Percentiles rank a stretch among this genome's conserved stretches.
These are phyloP conservation scores for Macrophomina tecta DNA, from an alignment of 2,329 filamentous ascomycete genomes.

Conservation along the genomic window DNA sequence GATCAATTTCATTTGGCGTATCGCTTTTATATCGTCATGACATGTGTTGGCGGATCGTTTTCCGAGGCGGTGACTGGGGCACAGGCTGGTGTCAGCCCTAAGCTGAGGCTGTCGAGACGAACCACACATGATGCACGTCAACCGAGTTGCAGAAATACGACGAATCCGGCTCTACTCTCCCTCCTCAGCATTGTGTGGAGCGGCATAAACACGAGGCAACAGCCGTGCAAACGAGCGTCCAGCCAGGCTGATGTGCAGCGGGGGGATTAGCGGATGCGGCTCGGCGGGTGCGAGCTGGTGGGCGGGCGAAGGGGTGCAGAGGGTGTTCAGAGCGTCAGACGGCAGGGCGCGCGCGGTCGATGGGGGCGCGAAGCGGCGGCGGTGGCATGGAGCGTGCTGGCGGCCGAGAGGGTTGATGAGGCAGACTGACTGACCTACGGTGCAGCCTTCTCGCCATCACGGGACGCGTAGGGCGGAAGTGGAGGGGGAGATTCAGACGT, in stretches of 20 bases:
- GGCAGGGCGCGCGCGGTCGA: too few relatives aligned
- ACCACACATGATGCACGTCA: background rate
- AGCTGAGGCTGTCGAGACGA: background rate
- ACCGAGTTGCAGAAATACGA: background rate
- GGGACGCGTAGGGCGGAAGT: background rate
- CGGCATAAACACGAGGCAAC: background rate
- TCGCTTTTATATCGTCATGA: background rate
- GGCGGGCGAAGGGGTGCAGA: background rate
- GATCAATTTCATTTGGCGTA: constrained; percentile 3
- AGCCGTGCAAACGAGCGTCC: background rate
- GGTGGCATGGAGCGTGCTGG: background rate
- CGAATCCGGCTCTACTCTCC: constrained; percentile 2
- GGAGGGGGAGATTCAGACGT: background rate
- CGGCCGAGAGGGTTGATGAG: background rate
- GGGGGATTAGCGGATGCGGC: constrained; percentile 5
- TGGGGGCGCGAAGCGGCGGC: background rate
- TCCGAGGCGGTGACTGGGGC: background rate
- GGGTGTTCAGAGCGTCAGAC: background rate
- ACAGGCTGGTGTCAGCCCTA: constrained; percentile 18
- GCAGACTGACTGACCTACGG: constrained; percentile 1
- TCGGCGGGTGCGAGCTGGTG: background rate
- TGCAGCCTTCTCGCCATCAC: constrained; percentile 8
- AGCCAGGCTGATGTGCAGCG: background rate
- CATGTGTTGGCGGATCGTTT: background rate
- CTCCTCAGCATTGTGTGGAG: background rate